Evolutionary conservation across 2,329 filamentous ascomycete genomes (phyloP), one percentile per base, ranked within the genome.

Genomic region (Fusarium sp.): DNA sequence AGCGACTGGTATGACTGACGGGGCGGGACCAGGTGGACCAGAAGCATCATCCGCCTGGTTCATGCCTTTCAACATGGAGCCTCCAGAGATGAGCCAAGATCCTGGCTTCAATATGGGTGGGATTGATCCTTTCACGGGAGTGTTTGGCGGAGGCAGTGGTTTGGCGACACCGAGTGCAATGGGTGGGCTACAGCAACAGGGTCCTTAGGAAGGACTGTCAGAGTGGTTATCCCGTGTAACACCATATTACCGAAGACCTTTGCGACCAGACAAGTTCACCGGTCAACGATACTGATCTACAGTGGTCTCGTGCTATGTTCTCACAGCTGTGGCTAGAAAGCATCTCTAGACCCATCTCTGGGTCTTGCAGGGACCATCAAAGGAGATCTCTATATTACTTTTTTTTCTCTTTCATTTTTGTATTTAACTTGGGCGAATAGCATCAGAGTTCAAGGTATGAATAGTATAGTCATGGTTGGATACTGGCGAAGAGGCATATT

Each of bases 11-110:
- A 50, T 68, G 20, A 52, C 57, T 10, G 70, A 71, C 37, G 67
- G 59, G 22, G 56, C 75, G 46, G 62, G 67, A 32, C 74, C 77
- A 47, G 63, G 53, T 47, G 76, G 75, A 6, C 79, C 79, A 35
- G 85, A 88, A 63, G 80, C 84, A 3, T 85, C 82, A 50, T 90
- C 90, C 52, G 92, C 92, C 7, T 98, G 94, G 92, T 97, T 96
- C 78, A 89, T 97, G 82, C 93, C 94, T 2, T 97, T 97, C 79
- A 96, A 97, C 75, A 88, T 97, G 79, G 92, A 96, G 60, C 92
- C 93, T 20, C 89, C 92, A 0, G 87, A 88, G 58, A 78, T 87
- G 41, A 80, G 81, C 8, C 84, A 85, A 54, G 85, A 86, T 37
- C 67, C 83, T 52, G 78, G 77, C 20, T 73, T 82, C 27, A 78